Evolutionary conservation across 169 alveolate species (phyloP).

Genomic region (Cyclospora cayetanensis): DNA sequence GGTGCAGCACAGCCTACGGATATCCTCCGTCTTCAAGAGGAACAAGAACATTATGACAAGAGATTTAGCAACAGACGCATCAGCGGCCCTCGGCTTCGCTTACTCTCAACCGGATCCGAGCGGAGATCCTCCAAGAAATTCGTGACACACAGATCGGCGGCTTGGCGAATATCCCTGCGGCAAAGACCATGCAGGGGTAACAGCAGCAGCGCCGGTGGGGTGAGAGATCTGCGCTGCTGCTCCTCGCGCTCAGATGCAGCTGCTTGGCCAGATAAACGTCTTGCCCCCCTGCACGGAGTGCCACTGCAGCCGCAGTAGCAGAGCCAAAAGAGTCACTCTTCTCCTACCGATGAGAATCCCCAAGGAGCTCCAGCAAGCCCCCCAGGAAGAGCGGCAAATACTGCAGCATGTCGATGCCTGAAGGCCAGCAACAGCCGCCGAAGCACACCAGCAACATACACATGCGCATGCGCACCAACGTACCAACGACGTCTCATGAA

Average conservation of each 20-base stretch:
- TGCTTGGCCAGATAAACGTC: neutral
- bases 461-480: too few species aligned
- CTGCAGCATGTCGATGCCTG: constrained; percentile 64
- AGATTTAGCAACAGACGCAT: neutral
- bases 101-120: constrained; percentile 22
- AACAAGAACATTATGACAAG: neutral
- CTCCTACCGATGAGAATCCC: constrained; percentile 60
- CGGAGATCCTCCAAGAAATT: constrained; percentile 60
- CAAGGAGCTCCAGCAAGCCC: constrained; percentile 69
- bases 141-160: constrained; percentile 72
- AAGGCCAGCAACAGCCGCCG: neutral
- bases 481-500: too few species aligned
- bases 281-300: neutral
- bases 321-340: neutral
- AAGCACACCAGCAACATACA: constrained; percentile 10
- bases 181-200: neutral
- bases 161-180: constrained; percentile 74
- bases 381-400: constrained; percentile 72
- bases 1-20: neutral
- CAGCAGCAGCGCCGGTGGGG: too few species aligned
- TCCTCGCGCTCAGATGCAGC: neutral
- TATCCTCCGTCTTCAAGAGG: neutral
- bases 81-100: constrained; percentile 5
- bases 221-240: too few species aligned
- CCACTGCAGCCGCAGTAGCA: neutral